Evolutionary conservation across 768 basidiomycete species (phyloP).

Genomic region (Lepiota brunneoincarnata): DNA sequence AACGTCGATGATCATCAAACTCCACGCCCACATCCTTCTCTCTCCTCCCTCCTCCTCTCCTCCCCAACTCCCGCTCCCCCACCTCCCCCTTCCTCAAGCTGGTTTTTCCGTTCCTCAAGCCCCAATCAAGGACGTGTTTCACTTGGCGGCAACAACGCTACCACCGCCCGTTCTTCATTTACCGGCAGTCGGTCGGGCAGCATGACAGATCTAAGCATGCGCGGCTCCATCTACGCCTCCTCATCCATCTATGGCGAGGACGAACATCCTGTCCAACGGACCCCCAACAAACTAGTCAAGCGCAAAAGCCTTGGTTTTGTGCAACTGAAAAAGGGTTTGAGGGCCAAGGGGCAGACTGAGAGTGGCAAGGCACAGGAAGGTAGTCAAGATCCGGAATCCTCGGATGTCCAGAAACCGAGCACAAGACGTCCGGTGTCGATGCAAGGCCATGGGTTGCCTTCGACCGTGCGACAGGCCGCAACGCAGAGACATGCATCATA

Average conservation of each 20-base stretch:
- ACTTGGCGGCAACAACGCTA: not conserved
- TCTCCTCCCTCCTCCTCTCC: conserved; percentile 6
- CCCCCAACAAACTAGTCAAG: conserved; percentile 36
- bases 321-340: conserved; percentile 27
- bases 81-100: conserved; percentile 14
- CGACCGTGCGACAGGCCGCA: not conserved
- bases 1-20: conserved; percentile 2
- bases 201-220: conserved; percentile 16
- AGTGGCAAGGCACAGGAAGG: not conserved
- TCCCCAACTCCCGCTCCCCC: not conserved
- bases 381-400: not conserved
- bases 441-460: conserved; percentile 6
- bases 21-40: conserved; percentile 5
- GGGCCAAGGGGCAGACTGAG: conserved; percentile 4
- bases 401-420: not conserved
- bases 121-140: conserved; percentile 7
- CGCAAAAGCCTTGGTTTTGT: conserved; percentile 41
- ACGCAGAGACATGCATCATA: conserved; percentile 12
- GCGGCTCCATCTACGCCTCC: conserved; percentile 11
- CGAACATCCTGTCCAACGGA: not conserved
- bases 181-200: conserved; percentile 13
- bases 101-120: conserved; percentile 33
- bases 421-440: conserved; percentile 13
- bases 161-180: conserved; percentile 1
- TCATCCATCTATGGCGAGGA: conserved; percentile 12